Evolutionary conservation across 768 basidiomycete species (phyloP), one percentile per base, ranked within the genome.

Genomic region (Tricholoma matsutake): DNA sequence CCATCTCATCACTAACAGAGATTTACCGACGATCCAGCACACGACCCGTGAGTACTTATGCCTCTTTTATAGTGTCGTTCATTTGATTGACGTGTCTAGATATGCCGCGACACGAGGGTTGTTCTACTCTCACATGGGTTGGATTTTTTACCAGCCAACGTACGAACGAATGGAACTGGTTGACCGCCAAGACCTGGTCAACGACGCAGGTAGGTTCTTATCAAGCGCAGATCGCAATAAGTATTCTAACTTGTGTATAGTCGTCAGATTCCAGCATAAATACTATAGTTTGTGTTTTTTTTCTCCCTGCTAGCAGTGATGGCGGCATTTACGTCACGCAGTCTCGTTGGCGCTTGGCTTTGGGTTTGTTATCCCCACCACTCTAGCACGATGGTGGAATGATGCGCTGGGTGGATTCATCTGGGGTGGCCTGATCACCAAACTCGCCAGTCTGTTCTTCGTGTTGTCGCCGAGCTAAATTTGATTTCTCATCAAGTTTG

Each of bases 91-190:
- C 6, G n/a, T 53, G 35, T 8, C 3, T 47, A 88, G 87, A 3
- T 94, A 94, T 68, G 79, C 87, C 16, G 92, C 91, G 0, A 88
- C 88, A 0, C 78, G 81, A 28, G 91, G 92, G 0, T 72, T 94
- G 1, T 79, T 88, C 56, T 91, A 84, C 68, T 88, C 89, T 6
- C 91, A 92, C 65, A 83, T 92, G 78, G 92, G 91, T 1, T 94
- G 92, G 91, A 92, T 92, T 66, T 92, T 93, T 71, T 86, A 78
- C 76, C 90, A 91, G 70, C 85, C 89, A 1, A 80, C 67, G 1
- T 92, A 92, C 67, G 76, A 81, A 29, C 78, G 83, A 20, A 75
- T 92, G 76, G 76, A 79, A 41, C 70, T 84, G 8, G 83, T 93
- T 32, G 89, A 92, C 60, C 76, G 81, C 56, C 82, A 81, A 14